Conservation (phyloP, 129 eudicot species). For the Escallonia rubra region DNA sequence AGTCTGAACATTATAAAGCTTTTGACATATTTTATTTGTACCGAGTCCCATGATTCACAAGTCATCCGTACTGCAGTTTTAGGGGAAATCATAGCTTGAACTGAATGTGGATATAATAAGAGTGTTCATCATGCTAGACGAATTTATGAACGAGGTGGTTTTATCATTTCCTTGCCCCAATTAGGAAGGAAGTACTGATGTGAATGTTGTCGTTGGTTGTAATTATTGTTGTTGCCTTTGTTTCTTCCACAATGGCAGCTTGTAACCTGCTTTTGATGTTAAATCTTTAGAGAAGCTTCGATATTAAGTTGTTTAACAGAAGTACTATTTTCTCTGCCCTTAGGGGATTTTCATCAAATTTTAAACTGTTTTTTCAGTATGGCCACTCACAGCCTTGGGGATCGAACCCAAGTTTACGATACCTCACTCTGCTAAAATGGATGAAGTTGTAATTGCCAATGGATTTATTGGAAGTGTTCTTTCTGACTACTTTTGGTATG, state of each 20-base stretch:
- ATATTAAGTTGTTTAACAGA: no score
- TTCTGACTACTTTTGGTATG: conserved; percentile 94
- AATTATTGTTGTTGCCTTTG: no score
- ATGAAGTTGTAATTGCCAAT: conserved; percentile 92
- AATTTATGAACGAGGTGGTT: neutral
- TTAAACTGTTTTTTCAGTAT: conserved; percentile 47
- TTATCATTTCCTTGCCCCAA: neutral
- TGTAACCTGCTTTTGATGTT: no score
- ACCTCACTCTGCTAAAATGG: conserved; percentile 90
- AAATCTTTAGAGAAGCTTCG: no score
- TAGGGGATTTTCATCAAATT: no score
- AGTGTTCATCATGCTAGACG: neutral
- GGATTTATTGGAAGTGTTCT: conserved; percentile 97
- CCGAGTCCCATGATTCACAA: no score
- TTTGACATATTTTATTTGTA: no score
- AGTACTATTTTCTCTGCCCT: no score
- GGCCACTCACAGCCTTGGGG: conserved; percentile 92
- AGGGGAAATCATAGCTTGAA: neutral
- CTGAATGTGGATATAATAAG: neutral
- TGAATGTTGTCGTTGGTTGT: neutral
- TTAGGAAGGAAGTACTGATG: neutral
- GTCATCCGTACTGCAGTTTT: no score
- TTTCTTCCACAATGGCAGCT: no score
- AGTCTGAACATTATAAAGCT: no score
- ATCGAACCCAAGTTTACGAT: conserved; percentile 92